Conservation (phyloP, 257 asterid species). For the Pogostemon cablin region DNA sequence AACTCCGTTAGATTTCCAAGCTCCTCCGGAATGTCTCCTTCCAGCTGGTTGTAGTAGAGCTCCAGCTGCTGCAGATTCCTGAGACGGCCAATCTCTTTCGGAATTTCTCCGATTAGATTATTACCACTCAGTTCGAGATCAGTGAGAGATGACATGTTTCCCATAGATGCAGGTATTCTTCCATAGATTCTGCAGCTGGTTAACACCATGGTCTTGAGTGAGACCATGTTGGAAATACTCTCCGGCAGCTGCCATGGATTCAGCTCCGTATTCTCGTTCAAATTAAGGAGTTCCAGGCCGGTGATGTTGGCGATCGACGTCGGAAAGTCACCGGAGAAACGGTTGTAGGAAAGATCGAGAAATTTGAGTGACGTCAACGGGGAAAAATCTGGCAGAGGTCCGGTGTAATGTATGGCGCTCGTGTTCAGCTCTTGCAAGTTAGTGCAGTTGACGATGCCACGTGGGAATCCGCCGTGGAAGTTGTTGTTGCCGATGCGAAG, state of each 20-base stretch:
- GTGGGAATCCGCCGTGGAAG: conserved; percentile 61
- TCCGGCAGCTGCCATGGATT: conserved; percentile 72
- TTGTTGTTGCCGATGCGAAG: conserved; percentile 58
- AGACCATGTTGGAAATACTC: conserved; percentile 43
- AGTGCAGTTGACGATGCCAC: conserved; percentile 59
- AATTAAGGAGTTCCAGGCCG: conserved; percentile 52
- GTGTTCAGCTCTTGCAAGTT: conserved; percentile 59
- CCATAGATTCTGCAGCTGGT: conserved; percentile 69
- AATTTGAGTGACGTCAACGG: conserved; percentile 42
- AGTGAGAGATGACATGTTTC: conserved; percentile 72
- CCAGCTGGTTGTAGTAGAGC: conserved; percentile 76
- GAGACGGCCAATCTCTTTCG: conserved; percentile 60
- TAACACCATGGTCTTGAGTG: conserved; percentile 56
- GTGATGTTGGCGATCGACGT: conserved; percentile 70
- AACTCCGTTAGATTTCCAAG: conserved; percentile 75
- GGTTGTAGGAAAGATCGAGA: conserved; percentile 73
- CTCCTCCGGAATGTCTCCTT: conserved; percentile 78
- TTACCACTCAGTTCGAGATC: conserved; percentile 88
- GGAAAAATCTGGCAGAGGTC: conserved; percentile 74
- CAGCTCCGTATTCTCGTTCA: conserved; percentile 58
- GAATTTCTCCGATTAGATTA: conserved; percentile 55
- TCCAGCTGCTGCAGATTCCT: conserved; percentile 69
- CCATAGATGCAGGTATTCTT: conserved; percentile 54
- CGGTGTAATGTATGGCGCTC: conserved; percentile 48
- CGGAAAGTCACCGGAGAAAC: conserved; percentile 72